Evolutionary conservation across 257 asterid species (phyloP), one percentile per base, ranked within the genome.

Genomic region (Petrea volubilis): DNA sequence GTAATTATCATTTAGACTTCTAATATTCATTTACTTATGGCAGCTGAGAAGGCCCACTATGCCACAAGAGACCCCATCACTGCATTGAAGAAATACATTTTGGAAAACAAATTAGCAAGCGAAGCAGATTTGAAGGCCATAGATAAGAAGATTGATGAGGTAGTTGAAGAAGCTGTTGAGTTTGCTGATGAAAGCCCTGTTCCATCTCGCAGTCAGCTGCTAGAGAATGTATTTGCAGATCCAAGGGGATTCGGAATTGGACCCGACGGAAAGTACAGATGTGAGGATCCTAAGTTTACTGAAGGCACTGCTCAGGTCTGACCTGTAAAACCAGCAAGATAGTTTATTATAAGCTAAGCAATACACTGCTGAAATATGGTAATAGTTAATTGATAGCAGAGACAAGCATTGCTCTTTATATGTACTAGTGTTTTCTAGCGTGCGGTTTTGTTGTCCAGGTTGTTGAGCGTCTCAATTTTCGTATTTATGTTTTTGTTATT

Each of bases 231-330:
- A 11, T 94, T 94, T 66, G 98, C 96, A 27, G 97, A 94, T 76
- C 98, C 98, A 1, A 83, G 82, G 76, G 96, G 98, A 18, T 94
- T 94, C 13, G 96, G 97, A 9, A 94, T 91, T 51, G 97, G 96
- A 59, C 97, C 98, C 10, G 96, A 91, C 71, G 98, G 98, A 14
- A 87, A 77, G 84, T 94, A 94, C 90, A 86, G 96, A 83, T 94
- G 98, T 55, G 97, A 91, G 91, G 97, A 94, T 64, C 98, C 98
- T 44, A 91, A 94, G 79, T 94, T 94, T 79, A 94, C 98, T 2
- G 85, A 94, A 77, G 98, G 98, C 75, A 91, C 97, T 68, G 97
- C 97, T 33, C 98, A 86, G 77, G 95, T 93, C 71, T 91, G 83
- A 55, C 69, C 67, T 44, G 55, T 40, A 20, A 44, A 31, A 62